Evolutionary conservation across 2,329 filamentous ascomycete species (phyloP), one percentile per base, ranked within the genome.

Genomic region (Ophiostoma perfectum): DNA sequence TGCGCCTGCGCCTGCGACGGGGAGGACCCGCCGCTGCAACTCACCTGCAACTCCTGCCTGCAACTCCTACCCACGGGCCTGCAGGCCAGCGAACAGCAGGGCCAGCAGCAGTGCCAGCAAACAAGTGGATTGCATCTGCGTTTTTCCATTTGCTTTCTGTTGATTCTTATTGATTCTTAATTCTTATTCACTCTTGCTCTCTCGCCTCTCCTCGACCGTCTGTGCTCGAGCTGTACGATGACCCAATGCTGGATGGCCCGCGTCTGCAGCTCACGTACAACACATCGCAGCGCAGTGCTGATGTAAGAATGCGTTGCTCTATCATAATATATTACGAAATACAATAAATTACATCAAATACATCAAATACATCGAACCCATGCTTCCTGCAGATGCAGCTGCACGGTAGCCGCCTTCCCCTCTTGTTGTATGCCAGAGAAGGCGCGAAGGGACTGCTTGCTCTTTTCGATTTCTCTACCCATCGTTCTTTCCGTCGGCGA

Each of bases 391-490:
- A 45, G 11, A 39, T 64, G 63, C 42, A 45, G 41, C 63, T 58
- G 62, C 58, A 60, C 68, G 39, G 68, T 60, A 69, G 65, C 68
- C 68, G 68, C 68, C 60, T 38, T 69, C 65, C 65, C 68, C 67
- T 66, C 67, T 58, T 64, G 64, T 66, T 49, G 64, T 44, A 11
- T 27, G 45, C 27, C 45, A 47, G 65, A 45, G 62, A 64, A 63
- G 67, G 65, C 41, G 39, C 65, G 44, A 36, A 49, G 62, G 41
- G 38, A 39, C 55, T 66, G 55, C 45, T 68, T 68, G 63, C 67
- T 55, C 38, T 36, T 66, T 66, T 68, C 45, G 42, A 64, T 45
- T 47, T 67, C 18, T 64, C 55, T 63, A 44, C 41, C 58, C 60
- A n/a, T 62, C 58, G 36, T 62, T 62, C 58, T 62, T 63, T 63